These are phyloP conservation scores for Breviolum minutum DNA, from an alignment of 73 alveolate species.

Conservation along the genomic window DNA sequence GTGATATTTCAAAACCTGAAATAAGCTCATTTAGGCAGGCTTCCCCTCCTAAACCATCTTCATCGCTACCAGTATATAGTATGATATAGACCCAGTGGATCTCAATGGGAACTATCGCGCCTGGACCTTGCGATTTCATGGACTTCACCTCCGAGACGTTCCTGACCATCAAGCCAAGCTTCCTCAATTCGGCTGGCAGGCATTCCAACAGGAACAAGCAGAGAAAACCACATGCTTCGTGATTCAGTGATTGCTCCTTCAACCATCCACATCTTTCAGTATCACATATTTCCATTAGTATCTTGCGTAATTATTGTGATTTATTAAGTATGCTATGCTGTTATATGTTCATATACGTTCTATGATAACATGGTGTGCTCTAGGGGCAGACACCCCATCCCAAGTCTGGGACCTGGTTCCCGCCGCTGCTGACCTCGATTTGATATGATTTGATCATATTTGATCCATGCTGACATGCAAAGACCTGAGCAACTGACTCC, in stretches of 20 bases:
- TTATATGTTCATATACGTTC: background rate
- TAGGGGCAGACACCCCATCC: background rate
- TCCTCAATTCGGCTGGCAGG: background rate
- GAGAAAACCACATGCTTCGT: background rate
- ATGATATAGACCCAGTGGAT: too few relatives aligned
- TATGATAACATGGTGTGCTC: background rate
- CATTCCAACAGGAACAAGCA: background rate
- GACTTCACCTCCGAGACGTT: slow-evolving; percentile 23
- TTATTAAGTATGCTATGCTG: background rate
- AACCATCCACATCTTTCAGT: too few relatives aligned
- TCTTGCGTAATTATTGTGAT: background rate
- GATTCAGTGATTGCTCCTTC: background rate
- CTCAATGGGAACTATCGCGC: background rate
- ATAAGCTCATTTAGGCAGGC: too few relatives aligned
- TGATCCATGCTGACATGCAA: background rate
- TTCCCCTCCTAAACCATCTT: too few relatives aligned
- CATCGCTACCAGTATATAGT: too few relatives aligned
- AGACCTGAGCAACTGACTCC: background rate
- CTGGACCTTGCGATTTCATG: slow-evolving; percentile 22
- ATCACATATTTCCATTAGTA: background rate
- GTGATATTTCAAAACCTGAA: too few relatives aligned
- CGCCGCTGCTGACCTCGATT: background rate
- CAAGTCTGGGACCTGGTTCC: slow-evolving; percentile 3
- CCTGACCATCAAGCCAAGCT: slow-evolving; percentile 21
- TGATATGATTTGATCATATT: background rate